Conservation (phyloP, 2,329 filamentous ascomycete genomes). For the Tympanopsis confertula region DNA sequence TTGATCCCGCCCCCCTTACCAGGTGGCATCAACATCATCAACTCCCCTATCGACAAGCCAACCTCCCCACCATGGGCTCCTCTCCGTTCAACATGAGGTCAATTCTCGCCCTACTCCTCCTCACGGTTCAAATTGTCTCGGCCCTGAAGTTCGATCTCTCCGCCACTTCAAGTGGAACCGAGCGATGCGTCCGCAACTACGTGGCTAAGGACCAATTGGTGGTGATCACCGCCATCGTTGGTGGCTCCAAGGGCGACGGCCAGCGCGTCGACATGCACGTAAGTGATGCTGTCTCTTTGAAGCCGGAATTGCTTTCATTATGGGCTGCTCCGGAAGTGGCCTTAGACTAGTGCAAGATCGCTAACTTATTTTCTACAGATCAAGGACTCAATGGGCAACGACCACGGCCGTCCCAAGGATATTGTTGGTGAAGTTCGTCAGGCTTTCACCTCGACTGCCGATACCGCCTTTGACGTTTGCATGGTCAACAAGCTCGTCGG, state of each 20-base stretch:
- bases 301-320: not conserved
- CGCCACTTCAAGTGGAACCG: constrained; percentile 47
- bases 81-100: not conserved
- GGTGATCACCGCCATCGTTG: constrained; percentile 81
- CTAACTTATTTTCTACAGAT: constrained; percentile 45
- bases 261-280: constrained; percentile 92
- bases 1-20: too few species aligned
- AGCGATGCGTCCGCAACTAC: constrained; percentile 94
- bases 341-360: constrained; percentile 1
- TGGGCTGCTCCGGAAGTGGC: constrained; percentile 14
- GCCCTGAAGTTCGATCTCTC: constrained; percentile 95
- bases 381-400: constrained; percentile 86
- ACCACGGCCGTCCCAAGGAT: constrained; percentile 85
- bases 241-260: constrained; percentile 80
- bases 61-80: too few species aligned
- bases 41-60: too few species aligned
- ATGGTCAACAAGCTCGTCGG: constrained; percentile 66
- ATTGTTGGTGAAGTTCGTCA: constrained; percentile 84
- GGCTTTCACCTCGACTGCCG: constrained; percentile 84
- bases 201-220: constrained; percentile 85
- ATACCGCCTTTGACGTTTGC: constrained; percentile 91
- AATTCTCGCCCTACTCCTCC: constrained; percentile 29
- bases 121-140: constrained; percentile 39
- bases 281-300: constrained; percentile 24
- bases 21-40: too few species aligned